Conservation (phyloP, 2,329 filamentous ascomycete genomes). For the Cryphonectria nitschkei region DNA sequence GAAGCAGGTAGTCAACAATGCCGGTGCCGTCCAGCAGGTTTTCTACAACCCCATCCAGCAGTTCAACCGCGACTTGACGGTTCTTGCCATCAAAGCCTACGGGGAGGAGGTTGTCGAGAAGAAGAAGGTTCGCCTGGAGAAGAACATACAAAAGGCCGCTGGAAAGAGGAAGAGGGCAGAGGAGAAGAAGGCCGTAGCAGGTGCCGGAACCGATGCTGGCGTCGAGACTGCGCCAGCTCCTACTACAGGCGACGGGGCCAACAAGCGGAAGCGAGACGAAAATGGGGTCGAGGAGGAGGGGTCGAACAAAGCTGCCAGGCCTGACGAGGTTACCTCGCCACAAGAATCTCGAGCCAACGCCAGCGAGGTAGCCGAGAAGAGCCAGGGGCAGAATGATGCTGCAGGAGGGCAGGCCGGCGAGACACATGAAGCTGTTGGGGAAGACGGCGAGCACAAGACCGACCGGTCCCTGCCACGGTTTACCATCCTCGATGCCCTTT, state of each 20-base stretch:
- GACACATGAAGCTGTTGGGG: slow-evolving; percentile 14
- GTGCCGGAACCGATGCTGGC: neutral
- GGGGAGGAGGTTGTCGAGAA: slow-evolving; percentile 60
- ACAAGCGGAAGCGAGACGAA: slow-evolving; percentile 48
- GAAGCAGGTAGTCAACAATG: slow-evolving; percentile 45
- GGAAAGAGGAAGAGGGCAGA: slow-evolving; percentile 48
- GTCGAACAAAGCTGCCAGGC: slow-evolving; percentile 20
- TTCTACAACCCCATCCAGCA: slow-evolving; percentile 99
- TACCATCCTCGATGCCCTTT: slow-evolving; percentile 91
- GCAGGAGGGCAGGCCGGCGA: slow-evolving; percentile 3
- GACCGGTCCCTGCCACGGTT: slow-evolving; percentile 54
- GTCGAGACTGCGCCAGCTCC: slow-evolving; percentile 4
- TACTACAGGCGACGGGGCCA: slow-evolving; percentile 36
- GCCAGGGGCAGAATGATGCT: slow-evolving; percentile 5
- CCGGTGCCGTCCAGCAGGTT: slow-evolving; percentile 73
- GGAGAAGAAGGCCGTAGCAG: slow-evolving; percentile 37
- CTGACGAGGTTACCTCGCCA: slow-evolving; percentile 12
- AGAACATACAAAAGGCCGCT: slow-evolving; percentile 40
- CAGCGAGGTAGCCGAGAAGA: slow-evolving; percentile 17
- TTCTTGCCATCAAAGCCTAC: slow-evolving; percentile 88
- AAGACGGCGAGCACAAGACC: slow-evolving; percentile 17
- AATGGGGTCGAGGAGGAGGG: slow-evolving; percentile 33
- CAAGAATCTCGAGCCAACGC: slow-evolving; percentile 16
- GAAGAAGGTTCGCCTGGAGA: slow-evolving; percentile 42
- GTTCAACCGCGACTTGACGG: slow-evolving; percentile 95